Percentiles rank a stretch among this genome's conserved stretches.
Evolutionary conservation across 176 grass and related monocot species (phyloP).

Genomic region (Miscanthus lutarioriparius): DNA sequence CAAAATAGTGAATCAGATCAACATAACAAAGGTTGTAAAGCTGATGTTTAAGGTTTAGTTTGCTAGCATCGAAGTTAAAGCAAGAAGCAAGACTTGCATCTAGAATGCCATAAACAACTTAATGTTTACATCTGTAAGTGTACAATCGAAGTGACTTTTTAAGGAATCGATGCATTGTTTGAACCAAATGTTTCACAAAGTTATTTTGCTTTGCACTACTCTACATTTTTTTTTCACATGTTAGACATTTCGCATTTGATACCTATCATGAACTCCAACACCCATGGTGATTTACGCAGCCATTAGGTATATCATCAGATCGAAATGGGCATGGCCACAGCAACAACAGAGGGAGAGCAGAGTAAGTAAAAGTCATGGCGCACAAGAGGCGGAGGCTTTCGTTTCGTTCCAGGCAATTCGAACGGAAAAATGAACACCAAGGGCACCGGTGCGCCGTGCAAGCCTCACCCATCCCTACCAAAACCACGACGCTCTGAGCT

Average conservation of each 20-base stretch:
- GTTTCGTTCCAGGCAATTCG: background rate
- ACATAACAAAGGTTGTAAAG: background rate
- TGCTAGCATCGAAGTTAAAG: background rate
- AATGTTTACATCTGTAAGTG: background rate
- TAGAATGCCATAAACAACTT: background rate
- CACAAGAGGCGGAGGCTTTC: background rate
- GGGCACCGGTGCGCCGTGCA: background rate
- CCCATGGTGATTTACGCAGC: background rate
- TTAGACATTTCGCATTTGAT: background rate
- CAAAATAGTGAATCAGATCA: slow-evolving; percentile 1
- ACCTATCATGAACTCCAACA: background rate
- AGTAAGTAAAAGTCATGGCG: background rate
- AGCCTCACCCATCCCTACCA: background rate
- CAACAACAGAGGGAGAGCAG: background rate
- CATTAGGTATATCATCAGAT: background rate
- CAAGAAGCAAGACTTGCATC: background rate
- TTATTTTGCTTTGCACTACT: background rate
- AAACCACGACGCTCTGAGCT: background rate
- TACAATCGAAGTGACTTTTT: background rate
- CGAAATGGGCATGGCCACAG: background rate
- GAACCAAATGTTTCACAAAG: background rate
- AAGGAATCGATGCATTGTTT: background rate
- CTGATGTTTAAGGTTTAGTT: background rate
- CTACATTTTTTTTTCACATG: background rate
- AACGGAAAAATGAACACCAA: background rate